phyloP scores from a whole-genome alignment of 768 basidiomycete genomes.

The Amanita inopinata region DNA sequence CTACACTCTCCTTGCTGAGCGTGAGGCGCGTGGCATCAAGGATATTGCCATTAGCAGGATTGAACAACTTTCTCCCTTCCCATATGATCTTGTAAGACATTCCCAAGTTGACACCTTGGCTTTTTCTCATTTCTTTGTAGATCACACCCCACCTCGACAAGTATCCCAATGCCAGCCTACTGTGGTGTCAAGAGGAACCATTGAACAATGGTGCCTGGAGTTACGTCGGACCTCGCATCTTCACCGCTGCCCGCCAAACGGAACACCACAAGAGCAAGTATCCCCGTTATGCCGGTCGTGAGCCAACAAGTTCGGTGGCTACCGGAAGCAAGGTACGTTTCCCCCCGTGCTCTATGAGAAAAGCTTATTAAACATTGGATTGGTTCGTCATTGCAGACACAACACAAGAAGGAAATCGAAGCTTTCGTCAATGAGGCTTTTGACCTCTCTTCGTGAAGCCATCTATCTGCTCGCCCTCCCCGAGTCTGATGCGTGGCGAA shows the following conservation, averaged over 20 bases:
- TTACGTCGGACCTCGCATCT: constrained; percentile 87
- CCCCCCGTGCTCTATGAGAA: constrained; percentile 1
- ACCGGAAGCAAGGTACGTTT: constrained; percentile 77
- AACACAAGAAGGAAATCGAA: constrained; percentile 90
- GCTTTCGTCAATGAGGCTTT: constrained; percentile 60
- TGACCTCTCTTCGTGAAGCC: constrained; percentile 6
- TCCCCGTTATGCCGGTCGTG: constrained; percentile 85
- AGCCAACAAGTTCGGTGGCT: constrained; percentile 85
- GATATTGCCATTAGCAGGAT: constrained; percentile 91
- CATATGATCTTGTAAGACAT: constrained; percentile 76
- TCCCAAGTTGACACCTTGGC: not conserved
- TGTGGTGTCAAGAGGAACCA: constrained; percentile 98
- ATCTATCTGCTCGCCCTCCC: too few species aligned
- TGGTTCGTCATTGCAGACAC: constrained; percentile 46
- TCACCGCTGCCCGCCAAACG: constrained; percentile 88
- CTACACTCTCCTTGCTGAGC: constrained; percentile 78
- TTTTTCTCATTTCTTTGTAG: constrained; percentile 26
- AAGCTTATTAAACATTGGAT: constrained; percentile 11
- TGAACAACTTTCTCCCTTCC: constrained; percentile 95
- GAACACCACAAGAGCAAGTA: constrained; percentile 88
- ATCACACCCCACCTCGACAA: constrained; percentile 90
- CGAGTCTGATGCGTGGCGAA: not conserved
- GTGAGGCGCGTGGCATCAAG: constrained; percentile 83
- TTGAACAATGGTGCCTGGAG: constrained; percentile 98
- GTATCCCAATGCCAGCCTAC: constrained; percentile 89